Base-by-base conservation (phyloP, 805 yeast genomes). In the Cyberlindnera misumaiensis region DNA sequence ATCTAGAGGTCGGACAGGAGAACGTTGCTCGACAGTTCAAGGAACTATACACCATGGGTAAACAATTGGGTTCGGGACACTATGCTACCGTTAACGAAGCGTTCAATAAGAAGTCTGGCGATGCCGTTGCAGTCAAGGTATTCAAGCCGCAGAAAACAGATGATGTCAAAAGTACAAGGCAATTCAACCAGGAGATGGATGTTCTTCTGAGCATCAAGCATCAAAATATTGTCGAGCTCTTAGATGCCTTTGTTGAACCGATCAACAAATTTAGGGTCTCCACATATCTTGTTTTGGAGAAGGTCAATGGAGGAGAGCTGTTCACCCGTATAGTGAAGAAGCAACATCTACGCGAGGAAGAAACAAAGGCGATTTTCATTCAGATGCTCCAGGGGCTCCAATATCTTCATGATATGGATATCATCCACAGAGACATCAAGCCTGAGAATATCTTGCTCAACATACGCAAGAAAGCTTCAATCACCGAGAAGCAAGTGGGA, bases 11-110 rank as follows among this genome's bases (percentile, higher is more conserved):
- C 16, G 20, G 11, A 9, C 11, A 11, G n/a, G 11, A 14, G n/a
- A 33, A 22, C n/a, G 11, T 9, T 11, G n/a, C 16, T 20, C 29
- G 44, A 20, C 67, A 81, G 3, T 75, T 83, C 38, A 75, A 71
- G 44, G 83, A 80, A 50, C 70, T 72, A 40, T 67, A 64, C 38
- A 35, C 58, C 1, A 34, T 65, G 14, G 85, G 84, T 1, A 67
- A 65, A 39, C 75, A 78, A 45, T 59, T 83, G 16, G 93, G 93
- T 0, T 62, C 81, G 4, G 93, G 93, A 1, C 90, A 83, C 58
- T 83, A 83, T 51, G 90, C 93, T 0, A 76, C 77, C n/a, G 93
- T 83, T 3, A 80, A 77, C 52, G 84, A 80, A 47, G 86, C 86
- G 3, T 64, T 66, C 7, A 69, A 74, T 44, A 72, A 77, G 47